Conservation (phyloP, 768 basidiomycete genomes). For the Phylloporus sp. region DNA sequence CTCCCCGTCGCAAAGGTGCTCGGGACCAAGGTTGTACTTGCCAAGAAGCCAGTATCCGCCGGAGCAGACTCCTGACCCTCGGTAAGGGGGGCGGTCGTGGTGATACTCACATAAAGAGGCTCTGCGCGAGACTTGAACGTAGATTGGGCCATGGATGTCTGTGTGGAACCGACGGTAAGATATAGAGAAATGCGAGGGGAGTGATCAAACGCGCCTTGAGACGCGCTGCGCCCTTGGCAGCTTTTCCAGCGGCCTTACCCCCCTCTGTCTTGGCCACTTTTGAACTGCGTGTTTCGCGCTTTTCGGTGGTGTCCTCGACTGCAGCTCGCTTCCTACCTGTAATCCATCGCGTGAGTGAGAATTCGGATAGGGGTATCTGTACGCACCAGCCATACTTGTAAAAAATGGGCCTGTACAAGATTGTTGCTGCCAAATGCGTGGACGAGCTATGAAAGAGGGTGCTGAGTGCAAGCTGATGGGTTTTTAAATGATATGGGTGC, state of each 20-base stretch:
- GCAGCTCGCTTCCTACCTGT: constrained; percentile 45
- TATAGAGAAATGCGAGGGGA: background rate
- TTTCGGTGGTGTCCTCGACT: constrained; percentile 29
- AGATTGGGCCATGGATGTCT: constrained; percentile 45
- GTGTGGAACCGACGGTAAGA: constrained; percentile 3
- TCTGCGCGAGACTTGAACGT: constrained; percentile 61
- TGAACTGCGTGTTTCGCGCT: constrained; percentile 40
- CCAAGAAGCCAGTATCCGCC: constrained; percentile 58
- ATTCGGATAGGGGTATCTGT: constrained; percentile 10
- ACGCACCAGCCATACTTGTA: constrained; percentile 29
- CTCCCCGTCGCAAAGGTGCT: constrained; percentile 67
- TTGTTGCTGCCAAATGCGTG: background rate
- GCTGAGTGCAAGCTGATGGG: background rate
- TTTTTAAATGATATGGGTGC: constrained; percentile 12
- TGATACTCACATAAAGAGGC: constrained; percentile 64
- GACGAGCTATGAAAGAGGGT: background rate
- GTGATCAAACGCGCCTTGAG: constrained; percentile 39
- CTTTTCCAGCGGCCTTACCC: constrained; percentile 27
- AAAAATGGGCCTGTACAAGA: background rate
- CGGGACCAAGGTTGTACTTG: constrained; percentile 50
- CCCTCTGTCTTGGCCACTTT: constrained; percentile 48
- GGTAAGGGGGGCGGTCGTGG: constrained; percentile 53
- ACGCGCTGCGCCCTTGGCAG: constrained; percentile 36
- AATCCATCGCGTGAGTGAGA: background rate
- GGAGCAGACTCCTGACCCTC: constrained; percentile 29